Base-by-base conservation (phyloP, 495 filamentous ascomycete genomes). In the Clavariopsis aquatica region DNA sequence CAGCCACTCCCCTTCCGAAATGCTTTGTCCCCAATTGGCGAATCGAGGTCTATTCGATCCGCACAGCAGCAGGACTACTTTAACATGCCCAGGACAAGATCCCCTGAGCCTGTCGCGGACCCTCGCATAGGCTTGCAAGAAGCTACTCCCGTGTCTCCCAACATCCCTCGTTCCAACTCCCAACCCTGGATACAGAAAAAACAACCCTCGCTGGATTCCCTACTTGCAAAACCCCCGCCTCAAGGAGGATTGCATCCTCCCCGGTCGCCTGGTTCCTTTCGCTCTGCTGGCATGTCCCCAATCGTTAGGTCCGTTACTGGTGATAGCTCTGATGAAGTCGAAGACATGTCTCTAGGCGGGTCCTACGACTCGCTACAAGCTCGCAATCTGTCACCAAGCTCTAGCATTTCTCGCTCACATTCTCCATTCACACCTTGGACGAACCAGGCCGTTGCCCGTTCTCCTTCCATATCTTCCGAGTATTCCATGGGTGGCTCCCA, bases 401-500 rank as follows among this genome's bases (percentile, higher is more conserved):
- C 68, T 70, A 81, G 83, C 27, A 73, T 85, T 38, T 86, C 87
- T 0, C 65, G 81, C 52, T 81, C 85, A 31, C 81, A 84, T 60
- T 88, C 86, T 29, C 87, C 85, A 22, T 82, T 86, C 66, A 88
- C 88, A 52, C 84, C 87, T 0, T 79, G 76, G 66, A 73, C 69
- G 62, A 82, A 65, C 23, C 77, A 66, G 75, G 49, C 72, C 49
- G 82, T 79, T 74, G 83, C 77, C 58, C 85, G 91, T 49, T 95
- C 92, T 12, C 91, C 91, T 5, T 96, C 92, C 0, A 77, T 92
- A 45, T 87, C 85, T 66, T 97, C 92, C 1, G 91, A 96, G 54
- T 83, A 83, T 31, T 89, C 88, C 0, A 75, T 78, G 52, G 78
- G 76, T n/a, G 84, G 87, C 19, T 79, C 80, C n/a, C 76, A 79